Base-by-base conservation (phyloP, 805 yeast species). In the Metschnikowia dekortorum region DNA sequence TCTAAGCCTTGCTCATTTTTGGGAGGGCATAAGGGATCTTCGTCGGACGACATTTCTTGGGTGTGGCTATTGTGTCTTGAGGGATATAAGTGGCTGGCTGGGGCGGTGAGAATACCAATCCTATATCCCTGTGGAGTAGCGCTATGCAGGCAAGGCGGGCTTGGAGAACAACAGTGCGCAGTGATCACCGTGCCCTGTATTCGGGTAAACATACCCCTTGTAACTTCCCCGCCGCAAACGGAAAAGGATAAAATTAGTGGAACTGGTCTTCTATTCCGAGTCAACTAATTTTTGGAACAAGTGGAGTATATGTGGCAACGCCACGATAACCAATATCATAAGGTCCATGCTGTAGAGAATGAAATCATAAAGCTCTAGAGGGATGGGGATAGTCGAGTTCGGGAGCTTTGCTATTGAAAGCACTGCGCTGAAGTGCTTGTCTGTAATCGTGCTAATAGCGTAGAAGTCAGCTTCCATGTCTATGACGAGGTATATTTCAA, bases 11-110 rank as follows among this genome's bases (percentile, higher is more conserved):
- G 76, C 43, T 70, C 67, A 53, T 73, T 74, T 43, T 57, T 68
- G 34, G 78, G 80, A 45, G 75, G 76, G 30, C 77, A 78, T 59
- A 78, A 67, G 42, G 83, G 83, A 60, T 79, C 79, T 58, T 73
- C 78, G 53, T 63, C 65, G 36, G 61, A 57, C 22, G 73, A 66
- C 72, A 69, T 70, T 16, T 22, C 22, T 41, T 36, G 9, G 10
- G 35, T 38, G 32, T 10, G 28, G 36, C 18, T 28, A 11, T 31
- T 14, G 10, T 29, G 30, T 42, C 31, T 34, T n/a, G 13, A 7
- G 14, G 18, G 5, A 11, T 9, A 11, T 22, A 42, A 18, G 38
- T 22, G 45, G 45, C 45, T 22, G 45, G 45, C 45, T 42, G 46
- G 40, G 46, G 41, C 31, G 34, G 46, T 35, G 46, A 44, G 46